Base-by-base conservation (phyloP, 2,329 filamentous ascomycete species). In the Fusarium sp. region DNA sequence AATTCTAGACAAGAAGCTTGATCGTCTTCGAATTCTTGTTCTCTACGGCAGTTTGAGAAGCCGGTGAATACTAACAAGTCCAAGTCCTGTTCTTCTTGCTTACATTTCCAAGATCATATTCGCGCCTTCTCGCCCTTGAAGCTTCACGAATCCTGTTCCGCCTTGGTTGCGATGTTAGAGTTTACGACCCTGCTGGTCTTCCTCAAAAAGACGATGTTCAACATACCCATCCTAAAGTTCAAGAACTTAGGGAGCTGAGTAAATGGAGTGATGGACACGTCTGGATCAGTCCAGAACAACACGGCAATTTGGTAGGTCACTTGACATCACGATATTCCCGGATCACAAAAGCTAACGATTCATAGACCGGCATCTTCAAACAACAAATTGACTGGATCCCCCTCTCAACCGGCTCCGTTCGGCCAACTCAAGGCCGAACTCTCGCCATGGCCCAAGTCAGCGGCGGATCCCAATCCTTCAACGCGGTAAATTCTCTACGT, bases 321-420 rank as follows among this genome's bases (percentile, higher is more conserved):
- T 6, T 4, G 15, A 22, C 4, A 29, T n/a, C n/a, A n/a, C n/a
- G n/a, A n/a, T n/a, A n/a, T n/a, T n/a, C n/a, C n/a, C n/a, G n/a
- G n/a, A n/a, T n/a, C n/a, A n/a, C n/a, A n/a, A n/a, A n/a, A n/a
- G n/a, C 32, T 34, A 16, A 45, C 3, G 0, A 3, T 6, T 3
- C 0, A 10, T 8, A 59, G 59, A 62, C 59, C 0, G 59, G 44
- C 6, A 61, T 61, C 4, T 62, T 61, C 24, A 62, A 62, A 6
- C 59, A 62, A 14, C 56, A 62, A 10, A 61, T 62, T 0, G 59
- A 52, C 8, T 62, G 56, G 59, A 62, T 62, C 1, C 58, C 56
- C n/a, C 43, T 29, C 9, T 59, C 59, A 1, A 30, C 55, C 10
- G 55, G 55, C 6, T 58, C 55, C 2, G 55, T 58, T 0, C 55